Percentiles rank a stretch among this genome's conserved stretches.
phyloP scores from a whole-genome alignment of 2,329 filamentous ascomycete genomes.

The Fusarium oligoseptatum region DNA sequence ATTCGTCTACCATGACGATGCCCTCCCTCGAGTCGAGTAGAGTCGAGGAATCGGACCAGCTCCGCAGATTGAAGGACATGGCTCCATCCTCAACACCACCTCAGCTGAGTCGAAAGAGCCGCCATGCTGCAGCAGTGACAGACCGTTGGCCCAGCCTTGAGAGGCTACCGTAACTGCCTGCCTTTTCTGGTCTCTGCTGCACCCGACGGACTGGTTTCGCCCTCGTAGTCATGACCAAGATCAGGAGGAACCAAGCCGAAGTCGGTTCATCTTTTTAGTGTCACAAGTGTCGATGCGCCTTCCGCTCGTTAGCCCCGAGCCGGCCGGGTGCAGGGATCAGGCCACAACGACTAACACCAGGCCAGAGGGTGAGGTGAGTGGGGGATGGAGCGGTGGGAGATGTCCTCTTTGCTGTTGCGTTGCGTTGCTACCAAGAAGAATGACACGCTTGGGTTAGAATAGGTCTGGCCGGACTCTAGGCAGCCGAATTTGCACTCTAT shows the following conservation, averaged over 20 bases:
- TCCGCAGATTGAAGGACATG: conserved; percentile 23
- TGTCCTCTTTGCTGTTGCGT: conserved; percentile 2
- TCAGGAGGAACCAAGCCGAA: conserved; percentile 32
- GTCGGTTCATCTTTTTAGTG: conserved; percentile 25
- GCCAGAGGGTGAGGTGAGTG: conserved; percentile 14
- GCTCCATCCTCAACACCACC: conserved; percentile 30
- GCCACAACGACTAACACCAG: conserved; percentile 21
- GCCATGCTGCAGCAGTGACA: conserved; percentile 10
- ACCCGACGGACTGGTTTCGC: conserved; percentile 34
- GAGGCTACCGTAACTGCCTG: conserved; percentile 9
- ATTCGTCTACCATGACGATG: conserved; percentile 16
- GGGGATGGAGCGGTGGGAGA: conserved; percentile 3
- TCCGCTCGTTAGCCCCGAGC: conserved; percentile 23
- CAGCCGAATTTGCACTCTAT: conserved; percentile 10
- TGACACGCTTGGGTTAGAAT: conserved; percentile 5
- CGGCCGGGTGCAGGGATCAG: conserved; percentile 35
- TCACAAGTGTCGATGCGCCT: conserved; percentile 27
- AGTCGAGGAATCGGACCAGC: conserved; percentile 9
- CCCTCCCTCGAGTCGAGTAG: background rate
- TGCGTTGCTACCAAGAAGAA: conserved; percentile 5
- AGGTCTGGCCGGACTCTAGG: conserved; percentile 9
- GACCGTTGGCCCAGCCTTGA: background rate
- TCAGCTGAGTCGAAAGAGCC: conserved; percentile 4
- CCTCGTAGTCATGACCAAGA: conserved; percentile 16
- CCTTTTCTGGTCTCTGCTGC: conserved; percentile 24